Percentiles rank a stretch among this genome's conserved stretches.
Evolutionary conservation across 176 grass and related monocot species (phyloP).

Genomic region (Lolium multiflorum): DNA sequence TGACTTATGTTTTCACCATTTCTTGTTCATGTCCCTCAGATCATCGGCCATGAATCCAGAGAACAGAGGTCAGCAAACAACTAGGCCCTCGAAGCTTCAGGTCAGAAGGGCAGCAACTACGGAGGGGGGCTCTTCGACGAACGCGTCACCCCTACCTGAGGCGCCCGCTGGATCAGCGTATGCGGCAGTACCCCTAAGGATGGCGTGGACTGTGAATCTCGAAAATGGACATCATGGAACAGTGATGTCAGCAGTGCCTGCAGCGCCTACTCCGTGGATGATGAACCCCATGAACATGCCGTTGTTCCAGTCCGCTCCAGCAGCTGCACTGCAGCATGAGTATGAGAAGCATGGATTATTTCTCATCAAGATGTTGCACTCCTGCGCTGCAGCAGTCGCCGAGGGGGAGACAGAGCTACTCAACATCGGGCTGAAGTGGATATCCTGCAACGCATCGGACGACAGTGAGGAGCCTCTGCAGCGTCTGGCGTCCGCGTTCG

Average conservation of each 20-base stretch:
- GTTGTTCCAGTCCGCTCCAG: not conserved
- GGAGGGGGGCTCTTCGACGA: not conserved
- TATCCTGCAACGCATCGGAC: conserved; percentile 38
- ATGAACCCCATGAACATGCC: too few species aligned
- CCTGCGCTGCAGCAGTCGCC: conserved; percentile 37
- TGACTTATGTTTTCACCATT: too few species aligned
- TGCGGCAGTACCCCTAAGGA: not conserved
- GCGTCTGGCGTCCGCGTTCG: conserved; percentile 53
- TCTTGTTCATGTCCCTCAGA: not conserved
- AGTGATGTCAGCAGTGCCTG: not conserved
- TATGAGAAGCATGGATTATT: not conserved
- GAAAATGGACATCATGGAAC: not conserved
- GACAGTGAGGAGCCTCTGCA: conserved; percentile 50
- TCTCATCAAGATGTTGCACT: conserved; percentile 3
- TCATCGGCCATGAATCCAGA: not conserved
- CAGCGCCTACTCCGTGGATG: too few species aligned
- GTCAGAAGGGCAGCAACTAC: not conserved
- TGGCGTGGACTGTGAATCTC: not conserved
- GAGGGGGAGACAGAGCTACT: not conserved
- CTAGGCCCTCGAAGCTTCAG: not conserved
- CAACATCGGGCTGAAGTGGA: conserved; percentile 29
- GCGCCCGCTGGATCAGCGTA: not conserved
- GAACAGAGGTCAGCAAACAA: not conserved
- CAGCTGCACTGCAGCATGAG: not conserved
- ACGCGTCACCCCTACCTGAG: not conserved